Evolutionary conservation across 305 asterid genomes (phyloP).

Genomic region (Fraxinus angustifolia): DNA sequence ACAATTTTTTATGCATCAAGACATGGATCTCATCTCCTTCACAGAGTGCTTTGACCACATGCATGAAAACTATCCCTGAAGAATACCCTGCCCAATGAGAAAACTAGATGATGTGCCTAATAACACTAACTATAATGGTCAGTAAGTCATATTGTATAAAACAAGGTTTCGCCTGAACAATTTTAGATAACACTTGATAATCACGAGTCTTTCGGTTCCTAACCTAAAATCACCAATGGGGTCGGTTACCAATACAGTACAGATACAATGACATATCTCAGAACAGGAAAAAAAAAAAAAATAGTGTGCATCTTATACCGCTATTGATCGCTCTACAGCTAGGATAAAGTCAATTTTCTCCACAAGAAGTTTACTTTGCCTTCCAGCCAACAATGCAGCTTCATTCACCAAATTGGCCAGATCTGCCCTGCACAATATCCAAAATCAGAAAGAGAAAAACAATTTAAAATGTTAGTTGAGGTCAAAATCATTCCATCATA

Average conservation of each 20-base stretch:
- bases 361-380: conserved; percentile 65
- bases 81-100: neutral
- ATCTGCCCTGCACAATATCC: conserved; percentile 76
- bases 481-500: conserved; percentile 16
- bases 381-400: conserved; percentile 98
- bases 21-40: conserved; percentile 1
- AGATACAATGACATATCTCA: neutral
- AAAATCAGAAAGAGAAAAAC: conserved; percentile 24
- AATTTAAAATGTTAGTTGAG: conserved; percentile 14
- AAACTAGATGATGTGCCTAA: conserved; percentile 3
- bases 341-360: conserved; percentile 88
- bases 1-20: neutral
- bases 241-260: neutral
- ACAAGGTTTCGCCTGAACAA: conserved; percentile 4
- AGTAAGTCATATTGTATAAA: neutral
- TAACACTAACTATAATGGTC: neutral
- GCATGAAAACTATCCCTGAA: conserved; percentile 8
- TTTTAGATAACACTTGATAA: neutral
- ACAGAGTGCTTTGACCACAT: neutral
- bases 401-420: conserved; percentile 98
- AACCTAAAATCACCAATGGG: conserved; percentile 7
- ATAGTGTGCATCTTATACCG: conserved; percentile 46
- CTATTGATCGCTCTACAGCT: conserved; percentile 97
- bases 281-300: conserved; percentile 9
- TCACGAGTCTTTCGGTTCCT: neutral